phyloP scores from a whole-genome alignment of 306 rosid species.

The Adenanthera pavonina region DNA sequence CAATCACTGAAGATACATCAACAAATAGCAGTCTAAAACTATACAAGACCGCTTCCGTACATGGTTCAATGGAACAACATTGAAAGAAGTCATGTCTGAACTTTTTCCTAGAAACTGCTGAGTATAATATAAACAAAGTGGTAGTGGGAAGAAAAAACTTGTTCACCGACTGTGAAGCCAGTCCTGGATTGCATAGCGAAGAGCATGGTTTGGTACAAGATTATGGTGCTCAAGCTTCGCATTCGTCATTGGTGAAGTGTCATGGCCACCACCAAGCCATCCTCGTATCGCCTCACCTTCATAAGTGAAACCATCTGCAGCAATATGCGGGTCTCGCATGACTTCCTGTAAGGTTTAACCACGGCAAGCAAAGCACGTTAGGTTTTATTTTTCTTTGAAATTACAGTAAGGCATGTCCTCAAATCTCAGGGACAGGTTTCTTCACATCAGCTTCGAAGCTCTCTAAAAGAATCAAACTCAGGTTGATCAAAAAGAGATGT shows the following conservation, averaged over 20 bases:
- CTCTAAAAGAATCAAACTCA: not conserved
- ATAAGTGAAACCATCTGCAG: conserved; percentile 92
- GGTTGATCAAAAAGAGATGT: not conserved
- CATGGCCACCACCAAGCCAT: conserved; percentile 87
- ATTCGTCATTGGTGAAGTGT: conserved; percentile 88
- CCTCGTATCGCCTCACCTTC: conserved; percentile 90
- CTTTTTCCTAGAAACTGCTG: conserved; percentile 30
- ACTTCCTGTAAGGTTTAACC: conserved; percentile 67
- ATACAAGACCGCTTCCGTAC: conserved; percentile 24
- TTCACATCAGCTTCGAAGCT: not conserved
- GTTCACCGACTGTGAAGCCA: conserved; percentile 78
- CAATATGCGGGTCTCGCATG: conserved; percentile 94
- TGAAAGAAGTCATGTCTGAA: conserved; percentile 2
- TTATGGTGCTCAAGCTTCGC: conserved; percentile 62
- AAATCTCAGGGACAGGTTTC: no score
- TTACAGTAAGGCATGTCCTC: no score
- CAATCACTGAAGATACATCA: conserved; percentile 15
- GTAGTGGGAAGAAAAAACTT: conserved; percentile 13
- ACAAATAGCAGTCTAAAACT: conserved; percentile 15
- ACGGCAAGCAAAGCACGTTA: not conserved
- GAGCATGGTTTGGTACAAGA: conserved; percentile 82
- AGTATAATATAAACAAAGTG: conserved; percentile 31
- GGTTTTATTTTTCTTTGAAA: no score
- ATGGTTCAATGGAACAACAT: conserved; percentile 36
- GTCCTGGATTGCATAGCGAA: conserved; percentile 84